Evolutionary conservation across 75 land plant genomes (phyloP).

Genomic region (Ceratopteris richardii): DNA sequence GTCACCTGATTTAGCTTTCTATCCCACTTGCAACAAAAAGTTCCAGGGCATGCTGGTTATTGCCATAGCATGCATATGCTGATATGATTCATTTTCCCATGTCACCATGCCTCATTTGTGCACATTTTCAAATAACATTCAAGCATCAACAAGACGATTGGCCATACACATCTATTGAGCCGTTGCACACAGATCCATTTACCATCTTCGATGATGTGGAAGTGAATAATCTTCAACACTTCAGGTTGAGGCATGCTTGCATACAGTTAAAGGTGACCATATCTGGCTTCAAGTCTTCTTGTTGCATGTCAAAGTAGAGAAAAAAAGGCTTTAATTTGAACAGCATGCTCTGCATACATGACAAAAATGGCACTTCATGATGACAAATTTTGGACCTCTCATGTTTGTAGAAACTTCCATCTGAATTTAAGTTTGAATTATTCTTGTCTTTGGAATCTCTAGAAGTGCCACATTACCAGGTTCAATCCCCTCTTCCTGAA

Average conservation of each 20-base stretch:
- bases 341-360: slow-evolving; percentile 1
- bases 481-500: slow-evolving; percentile 3
- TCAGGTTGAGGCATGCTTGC: slow-evolving; percentile 20
- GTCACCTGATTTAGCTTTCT: slow-evolving; percentile 11
- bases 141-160: slow-evolving; percentile 8
- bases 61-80: slow-evolving; percentile 14
- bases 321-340: slow-evolving; percentile 4
- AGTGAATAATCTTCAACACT: slow-evolving; percentile 6
- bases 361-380: neutral
- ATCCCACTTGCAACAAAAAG: neutral
- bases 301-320: slow-evolving; percentile 20
- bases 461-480: slow-evolving; percentile 6
- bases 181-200: slow-evolving; percentile 1
- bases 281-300: slow-evolving; percentile 18
- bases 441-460: neutral
- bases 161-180: slow-evolving; percentile 11
- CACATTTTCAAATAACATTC: slow-evolving; percentile 2
- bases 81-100: slow-evolving; percentile 17
- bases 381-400: neutral
- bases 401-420: neutral
- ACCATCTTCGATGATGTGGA: neutral
- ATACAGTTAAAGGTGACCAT: slow-evolving; percentile 38
- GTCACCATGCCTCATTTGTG: slow-evolving; percentile 7
- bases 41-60: neutral
- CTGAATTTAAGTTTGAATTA: neutral